Evolutionary conservation across 2,329 filamentous ascomycete species (phyloP).

Genomic region (Zasmidium angulare): DNA sequence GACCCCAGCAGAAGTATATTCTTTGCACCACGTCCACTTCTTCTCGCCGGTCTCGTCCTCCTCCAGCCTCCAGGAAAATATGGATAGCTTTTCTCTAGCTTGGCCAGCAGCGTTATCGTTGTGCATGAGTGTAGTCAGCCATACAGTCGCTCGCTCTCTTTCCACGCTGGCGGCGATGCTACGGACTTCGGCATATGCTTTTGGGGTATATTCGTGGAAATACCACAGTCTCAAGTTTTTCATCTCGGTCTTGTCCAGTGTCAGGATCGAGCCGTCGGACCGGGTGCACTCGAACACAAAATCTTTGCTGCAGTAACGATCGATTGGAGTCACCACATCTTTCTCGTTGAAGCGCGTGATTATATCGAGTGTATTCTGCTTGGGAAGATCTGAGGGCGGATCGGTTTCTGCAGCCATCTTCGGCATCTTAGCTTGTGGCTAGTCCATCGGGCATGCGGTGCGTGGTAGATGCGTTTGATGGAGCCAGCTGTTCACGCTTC

Average conservation of each 20-base stretch:
- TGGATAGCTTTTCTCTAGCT: neutral
- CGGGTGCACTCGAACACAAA: neutral
- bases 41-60: neutral
- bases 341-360: neutral
- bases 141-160: neutral
- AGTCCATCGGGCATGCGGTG: too few relatives aligned
- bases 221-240: neutral
- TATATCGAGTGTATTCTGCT: constrained; percentile 10
- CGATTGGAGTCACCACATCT: neutral
- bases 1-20: constrained; percentile 2
- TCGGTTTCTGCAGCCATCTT: neutral
- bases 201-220: neutral
- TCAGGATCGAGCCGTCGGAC: neutral
- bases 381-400: neutral
- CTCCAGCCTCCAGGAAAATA: constrained; percentile 1
- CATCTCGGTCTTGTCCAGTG: neutral
- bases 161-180: neutral
- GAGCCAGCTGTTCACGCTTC: too few relatives aligned
- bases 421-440: too few relatives aligned
- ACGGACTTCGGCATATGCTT: neutral
- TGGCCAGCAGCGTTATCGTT: neutral
- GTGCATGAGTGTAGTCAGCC: neutral
- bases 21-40: constrained; percentile 1
- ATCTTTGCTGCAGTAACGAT: neutral
- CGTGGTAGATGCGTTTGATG: too few relatives aligned